A percentile compares a stretch with the other conserved stretches of the same genome.
Conservation (phyloP, 805 yeast species). For the Saccharomycopsis schoenii region DNA sequence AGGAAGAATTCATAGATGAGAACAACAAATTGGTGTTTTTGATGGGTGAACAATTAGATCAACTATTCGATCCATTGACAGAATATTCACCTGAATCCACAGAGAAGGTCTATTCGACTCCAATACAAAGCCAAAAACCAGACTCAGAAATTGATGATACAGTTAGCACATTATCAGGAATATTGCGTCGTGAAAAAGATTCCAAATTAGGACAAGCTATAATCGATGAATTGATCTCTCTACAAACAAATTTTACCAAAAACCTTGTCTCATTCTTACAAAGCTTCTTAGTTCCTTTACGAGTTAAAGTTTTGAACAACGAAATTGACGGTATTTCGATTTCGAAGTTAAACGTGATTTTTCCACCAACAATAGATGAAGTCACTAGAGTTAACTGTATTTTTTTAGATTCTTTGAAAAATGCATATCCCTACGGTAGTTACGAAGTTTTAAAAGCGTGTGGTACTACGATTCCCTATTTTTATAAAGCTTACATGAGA, state of each 20-base stretch:
- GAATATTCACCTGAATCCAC: slow-evolving; percentile 91
- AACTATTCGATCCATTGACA: slow-evolving; percentile 76
- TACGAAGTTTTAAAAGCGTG: slow-evolving; percentile 72
- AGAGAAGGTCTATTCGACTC: slow-evolving; percentile 59
- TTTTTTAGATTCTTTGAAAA: slow-evolving; percentile 60
- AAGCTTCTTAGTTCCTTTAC: slow-evolving; percentile 65
- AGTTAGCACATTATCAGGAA: neutral
- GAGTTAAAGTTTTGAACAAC: slow-evolving; percentile 55
- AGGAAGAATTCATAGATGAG: slow-evolving; percentile 40
- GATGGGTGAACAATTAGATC: slow-evolving; percentile 80
- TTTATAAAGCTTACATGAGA: slow-evolving; percentile 84
- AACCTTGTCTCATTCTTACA: slow-evolving; percentile 68
- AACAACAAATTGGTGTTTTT: slow-evolving; percentile 70
- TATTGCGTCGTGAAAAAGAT: slow-evolving; percentile 20
- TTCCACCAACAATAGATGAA: slow-evolving; percentile 95
- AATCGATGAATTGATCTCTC: slow-evolving; percentile 52
- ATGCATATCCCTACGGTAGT: slow-evolving; percentile 61
- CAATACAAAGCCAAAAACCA: slow-evolving; percentile 24
- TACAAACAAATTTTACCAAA: slow-evolving; percentile 69
- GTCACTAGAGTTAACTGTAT: slow-evolving; percentile 84
- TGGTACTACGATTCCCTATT: slow-evolving; percentile 77
- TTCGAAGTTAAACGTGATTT: slow-evolving; percentile 59
- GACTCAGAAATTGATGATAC: slow-evolving; percentile 17
- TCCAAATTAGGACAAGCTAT: slow-evolving; percentile 40
- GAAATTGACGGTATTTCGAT: slow-evolving; percentile 46